phyloP scores from a whole-genome alignment of 2,329 filamentous ascomycete species.

The Podosphaera fusca region DNA sequence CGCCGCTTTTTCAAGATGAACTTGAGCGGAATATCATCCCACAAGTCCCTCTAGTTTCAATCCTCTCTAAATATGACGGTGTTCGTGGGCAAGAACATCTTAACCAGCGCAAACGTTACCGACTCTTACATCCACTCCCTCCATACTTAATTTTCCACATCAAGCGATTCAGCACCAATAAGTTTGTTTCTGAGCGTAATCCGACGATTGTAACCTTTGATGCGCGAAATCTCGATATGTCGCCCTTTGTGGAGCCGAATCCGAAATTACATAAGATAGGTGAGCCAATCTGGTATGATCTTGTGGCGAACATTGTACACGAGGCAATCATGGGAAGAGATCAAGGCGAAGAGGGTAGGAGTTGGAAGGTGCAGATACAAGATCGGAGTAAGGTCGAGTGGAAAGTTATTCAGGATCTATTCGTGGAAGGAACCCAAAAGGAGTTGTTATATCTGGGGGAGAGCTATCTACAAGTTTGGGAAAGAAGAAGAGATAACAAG shows the following conservation, averaged over 20 bases:
- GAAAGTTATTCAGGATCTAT: constrained; percentile 85
- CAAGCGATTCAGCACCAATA: constrained; percentile 91
- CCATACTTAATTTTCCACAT: constrained; percentile 85
- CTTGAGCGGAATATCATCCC: constrained; percentile 91
- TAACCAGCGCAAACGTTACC: constrained; percentile 70
- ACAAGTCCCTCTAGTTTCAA: constrained; percentile 58
- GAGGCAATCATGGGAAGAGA: constrained; percentile 57
- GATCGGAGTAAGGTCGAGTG: constrained; percentile 68
- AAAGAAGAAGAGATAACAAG: constrained; percentile 36
- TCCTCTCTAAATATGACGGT: constrained; percentile 86
- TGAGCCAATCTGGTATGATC: constrained; percentile 82
- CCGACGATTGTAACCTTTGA: constrained; percentile 97
- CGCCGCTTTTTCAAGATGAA: constrained; percentile 89
- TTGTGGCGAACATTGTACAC: constrained; percentile 85
- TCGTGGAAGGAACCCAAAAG: constrained; percentile 68
- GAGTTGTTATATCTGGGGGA: constrained; percentile 85
- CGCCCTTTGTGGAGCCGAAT: constrained; percentile 78
- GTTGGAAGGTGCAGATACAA: constrained; percentile 80
- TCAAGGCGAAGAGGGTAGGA: constrained; percentile 66
- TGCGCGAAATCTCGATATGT: constrained; percentile 61
- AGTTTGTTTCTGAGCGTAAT: constrained; percentile 88
- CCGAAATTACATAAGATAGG: constrained; percentile 43
- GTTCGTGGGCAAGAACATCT: constrained; percentile 68
- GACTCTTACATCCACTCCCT: constrained; percentile 71
- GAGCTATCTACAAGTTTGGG: constrained; percentile 92